Percentiles rank a stretch among this genome's conserved stretches.
Conservation (phyloP, 2,329 filamentous ascomycete genomes). For the Pyricularia sp. region DNA sequence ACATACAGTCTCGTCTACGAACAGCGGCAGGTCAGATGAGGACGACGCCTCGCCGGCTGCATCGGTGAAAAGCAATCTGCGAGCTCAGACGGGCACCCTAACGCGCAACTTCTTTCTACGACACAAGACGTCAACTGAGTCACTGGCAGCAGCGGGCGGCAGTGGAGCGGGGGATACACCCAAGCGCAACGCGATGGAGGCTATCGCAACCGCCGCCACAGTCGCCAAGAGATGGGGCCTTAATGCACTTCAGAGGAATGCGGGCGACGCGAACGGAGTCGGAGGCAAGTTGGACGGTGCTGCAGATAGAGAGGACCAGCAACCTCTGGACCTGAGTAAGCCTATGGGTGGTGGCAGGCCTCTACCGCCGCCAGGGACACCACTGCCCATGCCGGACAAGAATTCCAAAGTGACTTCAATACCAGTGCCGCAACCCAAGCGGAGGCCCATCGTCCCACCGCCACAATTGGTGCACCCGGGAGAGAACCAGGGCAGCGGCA, state of each 20-base stretch:
- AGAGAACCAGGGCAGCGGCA: background rate
- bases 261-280: constrained; percentile 2
- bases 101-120: constrained; percentile 26
- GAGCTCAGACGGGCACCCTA: constrained; percentile 25
- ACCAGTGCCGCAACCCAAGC: constrained; percentile 37
- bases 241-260: constrained; percentile 37
- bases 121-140: constrained; percentile 23
- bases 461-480: constrained; percentile 11
- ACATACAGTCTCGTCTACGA: constrained; percentile 24
- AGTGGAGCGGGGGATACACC: constrained; percentile 13
- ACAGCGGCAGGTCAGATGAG: constrained; percentile 4
- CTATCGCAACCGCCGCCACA: constrained; percentile 41
- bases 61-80: constrained; percentile 22
- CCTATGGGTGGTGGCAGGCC: constrained; percentile 77
- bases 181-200: constrained; percentile 38
- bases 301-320: constrained; percentile 7
- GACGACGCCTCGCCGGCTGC: constrained; percentile 15
- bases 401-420: constrained; percentile 41
- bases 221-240: constrained; percentile 47
- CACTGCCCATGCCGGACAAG: constrained; percentile 57
- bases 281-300: background rate
- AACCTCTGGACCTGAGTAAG: constrained; percentile 35
- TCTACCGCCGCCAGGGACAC: constrained; percentile 66
- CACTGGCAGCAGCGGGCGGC: constrained; percentile 10
- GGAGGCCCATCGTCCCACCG: constrained; percentile 45